phyloP scores from a whole-genome alignment of 139 green algal species.

The Chlamydomonas sp. region DNA sequence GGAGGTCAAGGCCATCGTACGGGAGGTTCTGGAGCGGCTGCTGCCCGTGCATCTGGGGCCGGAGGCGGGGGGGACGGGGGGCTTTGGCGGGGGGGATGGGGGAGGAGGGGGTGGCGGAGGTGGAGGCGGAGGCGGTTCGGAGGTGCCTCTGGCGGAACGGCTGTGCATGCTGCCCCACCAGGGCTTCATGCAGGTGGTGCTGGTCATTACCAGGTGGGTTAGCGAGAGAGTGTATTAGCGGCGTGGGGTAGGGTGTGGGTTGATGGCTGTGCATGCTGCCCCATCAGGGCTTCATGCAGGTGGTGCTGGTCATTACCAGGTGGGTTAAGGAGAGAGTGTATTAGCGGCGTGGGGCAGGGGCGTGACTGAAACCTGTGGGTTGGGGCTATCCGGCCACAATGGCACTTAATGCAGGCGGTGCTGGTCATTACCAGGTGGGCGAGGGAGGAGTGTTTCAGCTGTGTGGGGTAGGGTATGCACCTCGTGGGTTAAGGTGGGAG shows the following conservation, averaged over 20 bases:
- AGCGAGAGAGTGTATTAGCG: background rate
- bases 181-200: slow-evolving; percentile 71
- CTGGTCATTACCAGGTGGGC: too few relatives aligned
- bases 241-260: background rate
- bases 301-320: slow-evolving; percentile 58
- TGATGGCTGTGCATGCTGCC: slow-evolving; percentile 51
- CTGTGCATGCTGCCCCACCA: background rate
- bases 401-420: too few relatives aligned
- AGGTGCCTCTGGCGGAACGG: background rate
- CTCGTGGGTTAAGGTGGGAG: too few relatives aligned
- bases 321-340: background rate
- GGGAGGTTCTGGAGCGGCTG: slow-evolving; percentile 65
- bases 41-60: slow-evolving; percentile 60
- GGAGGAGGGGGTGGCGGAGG: slow-evolving; percentile 2
- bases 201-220: slow-evolving; percentile 39
- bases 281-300: slow-evolving; percentile 65
- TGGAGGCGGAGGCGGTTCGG: background rate
- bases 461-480: too few relatives aligned
- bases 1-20: slow-evolving; percentile 60
- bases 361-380: too few relatives aligned
- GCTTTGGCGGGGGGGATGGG: background rate
- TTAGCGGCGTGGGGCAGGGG: background rate
- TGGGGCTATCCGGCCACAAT: too few relatives aligned
- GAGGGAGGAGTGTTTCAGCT: too few relatives aligned
- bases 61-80: background rate